Evolutionary conservation across 2,329 filamentous ascomycete species (phyloP).

Genomic region (Penicillium sclerotigenum): DNA sequence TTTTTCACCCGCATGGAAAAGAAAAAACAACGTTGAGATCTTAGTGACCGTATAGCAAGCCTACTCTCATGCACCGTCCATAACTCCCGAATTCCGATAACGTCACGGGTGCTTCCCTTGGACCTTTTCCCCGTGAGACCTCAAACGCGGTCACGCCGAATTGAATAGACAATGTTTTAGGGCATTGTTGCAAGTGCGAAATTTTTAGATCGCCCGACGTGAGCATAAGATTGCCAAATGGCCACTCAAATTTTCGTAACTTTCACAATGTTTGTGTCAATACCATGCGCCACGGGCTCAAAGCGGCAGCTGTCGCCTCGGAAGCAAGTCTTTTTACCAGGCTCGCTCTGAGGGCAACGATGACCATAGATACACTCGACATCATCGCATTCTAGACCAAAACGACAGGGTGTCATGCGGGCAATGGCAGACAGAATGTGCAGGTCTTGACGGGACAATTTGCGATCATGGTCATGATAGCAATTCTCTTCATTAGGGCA

Average conservation of each 20-base stretch:
- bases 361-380: constrained; percentile 63
- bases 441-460: constrained; percentile 53
- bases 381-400: constrained; percentile 57
- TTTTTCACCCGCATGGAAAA: neutral
- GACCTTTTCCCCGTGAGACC: neutral
- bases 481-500: constrained; percentile 56
- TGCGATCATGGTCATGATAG: constrained; percentile 53
- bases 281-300: constrained; percentile 54
- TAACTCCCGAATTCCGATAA: constrained; percentile 5
- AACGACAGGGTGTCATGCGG: constrained; percentile 61
- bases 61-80: constrained; percentile 2
- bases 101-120: constrained; percentile 2
- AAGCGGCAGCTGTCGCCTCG: constrained; percentile 60
- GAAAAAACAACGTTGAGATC: neutral
- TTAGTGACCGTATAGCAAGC: neutral
- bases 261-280: constrained; percentile 57
- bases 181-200: neutral
- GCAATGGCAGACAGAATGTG: constrained; percentile 57
- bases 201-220: neutral
- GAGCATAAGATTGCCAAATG: neutral
- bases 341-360: constrained; percentile 55
- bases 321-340: constrained; percentile 54
- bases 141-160: constrained; percentile 9
- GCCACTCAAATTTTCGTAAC: constrained; percentile 43
- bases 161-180: constrained; percentile 5